phyloP scores from a whole-genome alignment of 1,284 basidiomycete species.

The Melampsora medusae region DNA sequence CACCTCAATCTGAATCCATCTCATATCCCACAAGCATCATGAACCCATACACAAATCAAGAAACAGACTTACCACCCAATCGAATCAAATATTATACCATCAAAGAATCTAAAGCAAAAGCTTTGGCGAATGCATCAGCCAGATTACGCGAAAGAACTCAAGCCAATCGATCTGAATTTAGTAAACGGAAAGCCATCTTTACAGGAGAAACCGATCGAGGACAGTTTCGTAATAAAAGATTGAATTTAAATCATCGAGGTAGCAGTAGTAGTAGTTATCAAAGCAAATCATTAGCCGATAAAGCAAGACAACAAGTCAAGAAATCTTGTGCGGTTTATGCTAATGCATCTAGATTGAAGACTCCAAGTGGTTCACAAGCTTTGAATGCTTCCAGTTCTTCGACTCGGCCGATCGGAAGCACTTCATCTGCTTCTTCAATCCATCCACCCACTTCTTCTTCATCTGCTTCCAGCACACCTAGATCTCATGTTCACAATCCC shows the following conservation, averaged over 20 bases:
- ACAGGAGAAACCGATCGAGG: slow-evolving; percentile 33
- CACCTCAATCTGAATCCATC: background rate
- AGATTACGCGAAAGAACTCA: slow-evolving; percentile 19
- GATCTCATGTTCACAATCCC: background rate
- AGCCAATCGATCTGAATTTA: slow-evolving; percentile 29
- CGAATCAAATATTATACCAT: slow-evolving; percentile 28
- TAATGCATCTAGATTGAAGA: slow-evolving; percentile 9
- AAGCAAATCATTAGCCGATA: slow-evolving; percentile 31
- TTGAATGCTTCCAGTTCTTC: background rate
- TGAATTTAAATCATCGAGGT: slow-evolving; percentile 12
- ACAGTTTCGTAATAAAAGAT: slow-evolving; percentile 14
- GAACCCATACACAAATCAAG: background rate
- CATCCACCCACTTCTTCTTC: background rate
- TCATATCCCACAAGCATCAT: too few relatives aligned
- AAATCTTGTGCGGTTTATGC: slow-evolving; percentile 34
- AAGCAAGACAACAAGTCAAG: slow-evolving; percentile 40
- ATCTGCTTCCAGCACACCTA: background rate
- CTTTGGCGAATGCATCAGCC: slow-evolving; percentile 28
- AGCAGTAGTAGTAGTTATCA: slow-evolving; percentile 4
- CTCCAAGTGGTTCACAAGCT: background rate
- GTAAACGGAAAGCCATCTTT: slow-evolving; percentile 36
- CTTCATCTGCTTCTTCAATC: background rate
- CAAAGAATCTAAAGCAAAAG: slow-evolving; percentile 22
- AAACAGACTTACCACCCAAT: slow-evolving; percentile 14
- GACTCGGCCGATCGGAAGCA: too few relatives aligned